These are phyloP conservation scores for Phytophthora cactorum DNA, from an alignment of 352 stramenopile species.

Conservation along the genomic window DNA sequence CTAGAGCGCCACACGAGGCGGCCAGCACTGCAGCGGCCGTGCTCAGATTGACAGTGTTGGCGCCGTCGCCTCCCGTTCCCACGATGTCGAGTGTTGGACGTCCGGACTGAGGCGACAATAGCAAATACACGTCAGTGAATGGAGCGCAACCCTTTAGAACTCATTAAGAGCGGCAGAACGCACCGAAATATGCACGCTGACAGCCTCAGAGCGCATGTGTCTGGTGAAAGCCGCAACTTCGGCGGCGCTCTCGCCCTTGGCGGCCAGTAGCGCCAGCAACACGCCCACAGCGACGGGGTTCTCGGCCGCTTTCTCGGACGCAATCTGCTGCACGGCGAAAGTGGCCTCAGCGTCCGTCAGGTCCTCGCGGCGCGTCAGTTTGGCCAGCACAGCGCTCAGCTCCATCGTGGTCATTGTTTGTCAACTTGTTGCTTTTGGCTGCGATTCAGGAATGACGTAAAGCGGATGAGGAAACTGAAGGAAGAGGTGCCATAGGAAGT, in stretches of 20 bases:
- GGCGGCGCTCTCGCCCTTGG: slow-evolving; percentile 93
- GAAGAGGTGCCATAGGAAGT: slow-evolving; percentile 6
- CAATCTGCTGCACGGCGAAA: slow-evolving; percentile 76
- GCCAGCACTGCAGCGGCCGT: slow-evolving; percentile 95
- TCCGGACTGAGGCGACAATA: slow-evolving; percentile 36
- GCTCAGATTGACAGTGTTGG: slow-evolving; percentile 98
- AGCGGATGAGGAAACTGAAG: not conserved
- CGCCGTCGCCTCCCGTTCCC: slow-evolving; percentile 97
- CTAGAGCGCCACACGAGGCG: slow-evolving; percentile 92
- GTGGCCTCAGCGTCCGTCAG: slow-evolving; percentile 70
- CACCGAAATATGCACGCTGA: slow-evolving; percentile 74
- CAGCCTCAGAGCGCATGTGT: slow-evolving; percentile 95
- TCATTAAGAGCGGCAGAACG: slow-evolving; percentile 5
- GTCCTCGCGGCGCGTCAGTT: slow-evolving; percentile 75
- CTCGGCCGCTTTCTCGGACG: slow-evolving; percentile 59
- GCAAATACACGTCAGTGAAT: slow-evolving; percentile 6
- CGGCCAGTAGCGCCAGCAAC: slow-evolving; percentile 94
- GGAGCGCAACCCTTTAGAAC: not conserved
- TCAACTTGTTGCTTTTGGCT: slow-evolving; percentile 4
- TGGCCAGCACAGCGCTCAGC: slow-evolving; percentile 76
- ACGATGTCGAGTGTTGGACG: slow-evolving; percentile 97
- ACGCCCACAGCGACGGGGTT: slow-evolving; percentile 88
- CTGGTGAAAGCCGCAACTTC: slow-evolving; percentile 97
- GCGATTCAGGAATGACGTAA: slow-evolving; percentile 18
- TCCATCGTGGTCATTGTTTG: slow-evolving; percentile 49